Percentiles rank a stretch among this genome's conserved stretches.
These are phyloP conservation scores for Heterobasidion irregulare DNA, from an alignment of 1,284 basidiomycete species.

Conservation along the genomic window DNA sequence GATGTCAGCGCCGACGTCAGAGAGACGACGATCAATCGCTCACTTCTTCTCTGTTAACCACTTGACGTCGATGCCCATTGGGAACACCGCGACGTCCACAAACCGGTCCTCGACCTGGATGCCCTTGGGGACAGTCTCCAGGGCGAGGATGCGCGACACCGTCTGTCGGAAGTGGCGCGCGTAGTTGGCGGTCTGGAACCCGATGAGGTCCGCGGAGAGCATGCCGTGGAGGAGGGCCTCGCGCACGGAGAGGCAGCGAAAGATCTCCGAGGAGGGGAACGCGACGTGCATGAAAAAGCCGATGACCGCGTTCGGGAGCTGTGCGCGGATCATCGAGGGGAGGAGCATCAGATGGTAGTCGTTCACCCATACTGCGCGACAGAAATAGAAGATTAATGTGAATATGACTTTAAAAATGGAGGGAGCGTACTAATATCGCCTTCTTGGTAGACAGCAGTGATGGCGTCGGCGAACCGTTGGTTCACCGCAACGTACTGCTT, in stretches of 20 bases:
- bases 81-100: constrained; percentile 81
- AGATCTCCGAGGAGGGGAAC: constrained; percentile 84
- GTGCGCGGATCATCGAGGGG: constrained; percentile 63
- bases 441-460: constrained; percentile 65
- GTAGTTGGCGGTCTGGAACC: constrained; percentile 82
- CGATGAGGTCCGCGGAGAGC: constrained; percentile 66
- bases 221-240: constrained; percentile 63
- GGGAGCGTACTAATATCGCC: constrained; percentile 64
- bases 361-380: constrained; percentile 61
- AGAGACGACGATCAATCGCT: constrained; percentile 12
- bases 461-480: constrained; percentile 74
- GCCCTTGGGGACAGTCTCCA: constrained; percentile 79
- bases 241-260: constrained; percentile 72
- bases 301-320: constrained; percentile 60
- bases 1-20: background rate
- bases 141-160: constrained; percentile 71
- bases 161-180: constrained; percentile 79
- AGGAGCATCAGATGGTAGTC: constrained; percentile 86
- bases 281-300: constrained; percentile 89
- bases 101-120: constrained; percentile 62
- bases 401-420: background rate
- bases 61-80: constrained; percentile 83
- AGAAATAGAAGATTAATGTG: background rate
- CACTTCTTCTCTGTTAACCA: constrained; percentile 63
- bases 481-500: constrained; percentile 80